Base-by-base conservation (phyloP, 2,329 filamentous ascomycete genomes). In the Talaromyces sp. region DNA sequence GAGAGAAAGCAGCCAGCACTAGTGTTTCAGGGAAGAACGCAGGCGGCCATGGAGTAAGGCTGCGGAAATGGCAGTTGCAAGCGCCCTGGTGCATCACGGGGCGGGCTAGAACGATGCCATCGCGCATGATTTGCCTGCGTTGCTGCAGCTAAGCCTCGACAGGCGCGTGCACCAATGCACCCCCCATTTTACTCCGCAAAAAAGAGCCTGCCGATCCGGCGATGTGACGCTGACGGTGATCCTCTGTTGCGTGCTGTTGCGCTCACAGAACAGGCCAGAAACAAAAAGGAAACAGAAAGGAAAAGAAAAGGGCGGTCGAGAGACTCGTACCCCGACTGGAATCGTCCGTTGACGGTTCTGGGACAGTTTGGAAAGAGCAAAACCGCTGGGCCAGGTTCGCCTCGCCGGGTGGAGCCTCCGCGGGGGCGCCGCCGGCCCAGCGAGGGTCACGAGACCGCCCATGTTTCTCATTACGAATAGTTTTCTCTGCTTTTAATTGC, bases 1-100 rank as follows among this genome's bases (percentile, higher is more conserved):
- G 55, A 36, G 55, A 55, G 28, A 30, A 61, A 22, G 55, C 47
- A 62, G 55, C 36, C 54, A 39, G 36, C 55, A 51, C 60, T 55
- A 25, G 44, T 3, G n/a, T 10, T 47, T 22, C 42, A 22, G 42
- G 19, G n/a, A 22, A 36, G 33, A 36, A 7, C 19, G n/a, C 10
- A 4, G 9, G n/a, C n/a, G 2, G 15, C 47, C 32, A 27, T n/a
- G n/a, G 7, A 11, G 44, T 22, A 47, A 47, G 22, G 44, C 44
- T 13, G 19, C 9, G 19, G 17, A 25, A 22, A 47, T 25, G 19
- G 42, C 42, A 44, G 39, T 44, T 44, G 4, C 39, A 44, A n/a
- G 39, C 39, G 39, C 39, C 39, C n/a, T 22, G n/a, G 44, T 2
- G 44, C 44, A 47, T 47, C 44, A 47, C 44, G 44, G 39, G 39